phyloP scores from a whole-genome alignment of 768 basidiomycete genomes.

The Leccinellum albellum region DNA sequence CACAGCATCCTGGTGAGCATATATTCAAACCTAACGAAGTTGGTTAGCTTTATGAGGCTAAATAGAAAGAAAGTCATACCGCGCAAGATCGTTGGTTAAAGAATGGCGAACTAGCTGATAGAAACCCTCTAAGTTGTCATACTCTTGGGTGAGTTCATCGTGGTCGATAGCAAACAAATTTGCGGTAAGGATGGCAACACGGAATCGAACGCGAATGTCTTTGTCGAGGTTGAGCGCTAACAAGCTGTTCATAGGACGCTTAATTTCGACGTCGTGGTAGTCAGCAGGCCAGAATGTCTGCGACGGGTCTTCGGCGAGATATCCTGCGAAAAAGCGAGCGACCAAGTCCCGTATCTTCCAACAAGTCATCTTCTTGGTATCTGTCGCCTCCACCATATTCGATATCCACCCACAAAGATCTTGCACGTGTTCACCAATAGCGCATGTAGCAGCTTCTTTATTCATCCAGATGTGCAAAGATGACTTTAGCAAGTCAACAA shows the following conservation, averaged over 20 bases:
- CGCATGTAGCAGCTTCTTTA: slow-evolving; percentile 26
- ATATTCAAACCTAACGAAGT: slow-evolving; percentile 55
- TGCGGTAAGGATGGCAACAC: slow-evolving; percentile 58
- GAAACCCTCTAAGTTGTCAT: slow-evolving; percentile 24
- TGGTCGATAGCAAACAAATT: slow-evolving; percentile 48
- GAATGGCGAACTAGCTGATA: slow-evolving; percentile 48
- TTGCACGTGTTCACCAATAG: slow-evolving; percentile 44
- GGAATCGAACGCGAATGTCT: slow-evolving; percentile 84
- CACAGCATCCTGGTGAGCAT: slow-evolving; percentile 72
- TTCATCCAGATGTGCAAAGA: slow-evolving; percentile 59
- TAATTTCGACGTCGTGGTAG: slow-evolving; percentile 26
- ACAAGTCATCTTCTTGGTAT: slow-evolving; percentile 38
- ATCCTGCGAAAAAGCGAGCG: slow-evolving; percentile 61
- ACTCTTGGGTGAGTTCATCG: slow-evolving; percentile 28
- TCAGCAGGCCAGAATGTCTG: slow-evolving; percentile 45
- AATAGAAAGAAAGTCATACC: slow-evolving; percentile 38
- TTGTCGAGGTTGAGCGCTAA: slow-evolving; percentile 56
- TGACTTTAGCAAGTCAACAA: slow-evolving; percentile 59
- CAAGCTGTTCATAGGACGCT: slow-evolving; percentile 45
- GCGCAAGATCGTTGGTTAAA: slow-evolving; percentile 42
- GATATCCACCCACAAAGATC: slow-evolving; percentile 55
- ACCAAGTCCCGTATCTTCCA: slow-evolving; percentile 70
- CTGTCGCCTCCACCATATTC: slow-evolving; percentile 35
- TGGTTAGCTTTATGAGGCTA: slow-evolving; percentile 16
- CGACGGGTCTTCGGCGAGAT: slow-evolving; percentile 55